A percentile compares a stretch with the other conserved stretches of the same genome.
These are phyloP conservation scores for Phaeosphaeria sp. DNA, from an alignment of 2,329 filamentous ascomycete species.

Conservation along the genomic window DNA sequence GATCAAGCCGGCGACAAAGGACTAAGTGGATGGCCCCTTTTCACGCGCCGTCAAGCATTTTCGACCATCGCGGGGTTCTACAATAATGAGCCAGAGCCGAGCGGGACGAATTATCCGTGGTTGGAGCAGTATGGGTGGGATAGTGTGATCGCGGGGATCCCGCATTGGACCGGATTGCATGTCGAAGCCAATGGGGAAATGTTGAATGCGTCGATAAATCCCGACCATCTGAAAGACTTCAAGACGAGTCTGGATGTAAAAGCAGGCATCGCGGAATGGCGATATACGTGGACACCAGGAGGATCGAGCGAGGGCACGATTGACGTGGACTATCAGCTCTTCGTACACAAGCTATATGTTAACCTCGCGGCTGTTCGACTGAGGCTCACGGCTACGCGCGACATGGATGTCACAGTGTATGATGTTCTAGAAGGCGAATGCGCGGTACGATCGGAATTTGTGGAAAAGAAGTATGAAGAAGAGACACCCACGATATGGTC, in stretches of 20 bases:
- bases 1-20: conserved; percentile 57
- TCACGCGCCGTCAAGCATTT: conserved; percentile 68
- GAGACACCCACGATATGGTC: conserved; percentile 65
- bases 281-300: conserved; percentile 69
- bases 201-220: conserved; percentile 67
- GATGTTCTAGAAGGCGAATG: conserved; percentile 73
- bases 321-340: conserved; percentile 69
- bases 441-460: conserved; percentile 69
- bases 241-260: conserved; percentile 67
- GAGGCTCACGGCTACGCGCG: conserved; percentile 62
- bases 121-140: conserved; percentile 73
- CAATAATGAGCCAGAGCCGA: conserved; percentile 64
- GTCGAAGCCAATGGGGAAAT: conserved; percentile 62
- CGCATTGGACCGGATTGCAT: conserved; percentile 70
- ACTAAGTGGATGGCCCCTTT: conserved; percentile 73
- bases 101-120: conserved; percentile 71
- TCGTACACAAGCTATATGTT: conserved; percentile 68
- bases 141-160: conserved; percentile 73
- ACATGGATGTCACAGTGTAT: conserved; percentile 65
- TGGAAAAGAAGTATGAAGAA: conserved; percentile 62
- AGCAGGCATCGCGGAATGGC: conserved; percentile 68
- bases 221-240: conserved; percentile 66
- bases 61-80: conserved; percentile 73
- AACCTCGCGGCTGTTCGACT: conserved; percentile 68
- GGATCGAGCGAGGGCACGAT: conserved; percentile 50